Evolutionary conservation across 2,329 filamentous ascomycete genomes (phyloP).

Genomic region (Phyllosticta citrichinensis): DNA sequence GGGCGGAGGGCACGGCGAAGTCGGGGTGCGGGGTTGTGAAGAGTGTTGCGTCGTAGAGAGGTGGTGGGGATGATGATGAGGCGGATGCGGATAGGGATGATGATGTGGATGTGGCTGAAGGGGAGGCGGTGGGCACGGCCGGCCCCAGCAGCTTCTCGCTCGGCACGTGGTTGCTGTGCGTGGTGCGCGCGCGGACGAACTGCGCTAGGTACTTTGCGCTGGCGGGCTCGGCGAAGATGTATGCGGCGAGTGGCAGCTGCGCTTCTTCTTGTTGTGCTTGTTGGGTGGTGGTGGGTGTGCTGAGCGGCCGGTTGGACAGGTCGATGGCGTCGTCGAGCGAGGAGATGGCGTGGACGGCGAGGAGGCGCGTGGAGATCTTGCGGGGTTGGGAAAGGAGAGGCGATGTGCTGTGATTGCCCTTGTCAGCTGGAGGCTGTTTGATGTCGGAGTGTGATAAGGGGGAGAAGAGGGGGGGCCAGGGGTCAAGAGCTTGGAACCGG

Average conservation of each 20-base stretch:
- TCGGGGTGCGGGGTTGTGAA: conserved; percentile 39
- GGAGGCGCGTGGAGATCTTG: conserved; percentile 34
- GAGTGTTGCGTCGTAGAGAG: conserved; percentile 22
- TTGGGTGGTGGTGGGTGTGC: not conserved
- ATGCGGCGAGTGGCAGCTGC: conserved; percentile 34
- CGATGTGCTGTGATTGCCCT: not conserved
- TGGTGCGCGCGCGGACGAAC: conserved; percentile 41
- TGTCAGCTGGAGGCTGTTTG: not conserved
- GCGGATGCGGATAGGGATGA: not conserved
- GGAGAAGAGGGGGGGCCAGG: not conserved
- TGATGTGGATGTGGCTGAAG: conserved; percentile 7
- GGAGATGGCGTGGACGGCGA: conserved; percentile 38
- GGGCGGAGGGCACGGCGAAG: conserved; percentile 16
- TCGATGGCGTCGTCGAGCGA: conserved; percentile 48
- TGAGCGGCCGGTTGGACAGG: conserved; percentile 23
- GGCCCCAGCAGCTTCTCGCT: conserved; percentile 37
- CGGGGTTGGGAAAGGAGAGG: not conserved
- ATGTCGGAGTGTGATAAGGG: not conserved
- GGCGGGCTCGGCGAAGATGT: conserved; percentile 41
- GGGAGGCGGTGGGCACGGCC: conserved; percentile 14
- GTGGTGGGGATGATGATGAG: conserved; percentile 29
- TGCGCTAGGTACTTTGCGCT: conserved; percentile 51
- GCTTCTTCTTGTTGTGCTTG: not conserved
- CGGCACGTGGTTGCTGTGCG: conserved; percentile 50
- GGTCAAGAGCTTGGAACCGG: not conserved